Evolutionary conservation across 2,329 filamentous ascomycete genomes (phyloP).

Genomic region (Fusarium pseudoanthophilum): DNA sequence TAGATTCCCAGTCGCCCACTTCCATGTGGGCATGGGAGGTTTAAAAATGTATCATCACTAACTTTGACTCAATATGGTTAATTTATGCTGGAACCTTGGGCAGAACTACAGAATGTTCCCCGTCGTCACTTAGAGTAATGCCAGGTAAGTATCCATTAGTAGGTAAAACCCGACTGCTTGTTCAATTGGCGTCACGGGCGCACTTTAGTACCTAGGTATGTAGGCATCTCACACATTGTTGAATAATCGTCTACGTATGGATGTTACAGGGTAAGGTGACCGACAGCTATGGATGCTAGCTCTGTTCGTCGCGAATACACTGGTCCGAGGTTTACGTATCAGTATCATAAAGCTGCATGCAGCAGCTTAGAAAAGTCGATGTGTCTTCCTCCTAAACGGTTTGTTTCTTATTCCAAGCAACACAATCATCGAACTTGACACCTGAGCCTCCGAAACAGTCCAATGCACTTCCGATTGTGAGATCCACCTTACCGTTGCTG

Average conservation of each 20-base stretch:
- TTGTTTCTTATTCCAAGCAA: slow-evolving; percentile 80
- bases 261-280: neutral
- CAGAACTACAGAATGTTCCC: neutral
- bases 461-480: slow-evolving; percentile 95
- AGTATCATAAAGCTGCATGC: neutral
- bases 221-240: neutral
- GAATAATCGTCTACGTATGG: neutral
- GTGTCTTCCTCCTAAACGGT: slow-evolving; percentile 20
- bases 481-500: slow-evolving; percentile 83
- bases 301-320: neutral
- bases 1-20: slow-evolving; percentile 4
- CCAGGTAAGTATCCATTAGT: neutral
- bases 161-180: neutral
- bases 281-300: neutral
- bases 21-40: neutral
- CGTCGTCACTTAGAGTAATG: neutral
- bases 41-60: neutral
- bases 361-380: neutral
- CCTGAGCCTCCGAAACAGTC: slow-evolving; percentile 94
- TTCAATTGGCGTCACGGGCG: too few species aligned
- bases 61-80: neutral
- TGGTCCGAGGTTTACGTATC: neutral
- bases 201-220: neutral
- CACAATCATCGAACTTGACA: slow-evolving; percentile 88
- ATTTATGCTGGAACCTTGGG: neutral